phyloP scores from a whole-genome alignment of 192 early-diverging fungal species.

The Oehlia diaphana region DNA sequence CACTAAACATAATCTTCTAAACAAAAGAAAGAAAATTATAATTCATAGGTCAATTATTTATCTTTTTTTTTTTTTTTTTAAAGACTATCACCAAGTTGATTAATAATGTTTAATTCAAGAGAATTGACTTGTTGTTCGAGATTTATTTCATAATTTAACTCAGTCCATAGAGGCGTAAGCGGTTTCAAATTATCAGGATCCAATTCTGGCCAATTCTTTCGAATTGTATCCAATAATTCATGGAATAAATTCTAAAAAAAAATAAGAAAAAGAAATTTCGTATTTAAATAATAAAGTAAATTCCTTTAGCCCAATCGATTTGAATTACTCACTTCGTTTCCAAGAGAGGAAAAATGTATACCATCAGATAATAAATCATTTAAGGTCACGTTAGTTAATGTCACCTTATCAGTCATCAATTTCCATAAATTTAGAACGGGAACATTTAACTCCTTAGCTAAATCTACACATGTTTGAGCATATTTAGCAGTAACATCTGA shows the following conservation, averaged over 20 bases:
- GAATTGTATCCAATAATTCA: slow-evolving; percentile 45
- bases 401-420: slow-evolving; percentile 18
- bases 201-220: slow-evolving; percentile 46
- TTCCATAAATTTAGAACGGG: slow-evolving; percentile 34
- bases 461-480: slow-evolving; percentile 43
- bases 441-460: slow-evolving; percentile 49
- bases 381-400: slow-evolving; percentile 4
- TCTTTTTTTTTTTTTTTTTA: no score
- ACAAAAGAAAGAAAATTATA: no score
- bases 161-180: slow-evolving; percentile 42
- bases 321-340: slow-evolving; percentile 45
- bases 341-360: slow-evolving; percentile 53
- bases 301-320: neutral
- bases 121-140: slow-evolving; percentile 14
- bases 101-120: neutral
- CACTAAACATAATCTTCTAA: neutral
- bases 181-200: slow-evolving; percentile 50
- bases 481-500: slow-evolving; percentile 50
- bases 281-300: slow-evolving; percentile 6
- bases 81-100: neutral
- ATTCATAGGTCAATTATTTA: no score
- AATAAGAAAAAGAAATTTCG: neutral
- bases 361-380: slow-evolving; percentile 54
- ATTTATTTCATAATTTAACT: slow-evolving; percentile 26
- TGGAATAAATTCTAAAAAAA: slow-evolving; percentile 38